Base-by-base conservation (phyloP, 148 eudicot species). In the Dianthus caryophyllus region DNA sequence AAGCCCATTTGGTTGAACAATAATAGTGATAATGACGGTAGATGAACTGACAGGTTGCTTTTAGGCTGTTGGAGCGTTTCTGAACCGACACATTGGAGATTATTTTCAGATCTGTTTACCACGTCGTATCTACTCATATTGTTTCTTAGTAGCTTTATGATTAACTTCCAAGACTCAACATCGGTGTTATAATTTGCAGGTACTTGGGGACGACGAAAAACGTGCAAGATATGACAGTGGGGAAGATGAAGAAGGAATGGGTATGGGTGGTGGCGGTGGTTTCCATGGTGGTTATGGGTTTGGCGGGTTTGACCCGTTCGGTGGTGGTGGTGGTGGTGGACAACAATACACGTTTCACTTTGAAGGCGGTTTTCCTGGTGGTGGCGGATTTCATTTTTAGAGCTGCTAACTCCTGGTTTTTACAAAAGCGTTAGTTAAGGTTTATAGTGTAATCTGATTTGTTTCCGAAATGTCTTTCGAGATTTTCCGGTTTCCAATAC, bases 291-390 rank as follows among this genome's bases (percentile, higher is more conserved):
- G 84, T 16, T 89, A 79, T 61, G 96, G 97, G 56, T 91, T 86
- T 53, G 98, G 88, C 59, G 96, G 98, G 56, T 89, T 87, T 73
- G 85, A 93, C 67, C 96, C 91, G 11, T 93, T 85, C 44, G 97
- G 97, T 18, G 97, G 87, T 57, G 85, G 86, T 49, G 83, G 82
- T 0, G 65, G 65, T 21, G 66, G 66, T 12, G 94, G 96, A 5
- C 96, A 90, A 49, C 95, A 88, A 64, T 93, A 64, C 67, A 93
- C 98, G 26, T 93, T 93, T 65, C 98, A 93, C 72, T 93, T 89
- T 24, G 98, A 93, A 75, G 98, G 98, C 31, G 98, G 98, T 11
- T 91, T 88, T 69, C 92, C 92, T 6, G 92, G 96, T 17, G 78
- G 54, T 56, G 96, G 85, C 1, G 96, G 94, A 61, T 93, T 87